These are phyloP conservation scores for Parsonsia alboflavescens DNA, from an alignment of 257 asterid species.

Conservation along the genomic window DNA sequence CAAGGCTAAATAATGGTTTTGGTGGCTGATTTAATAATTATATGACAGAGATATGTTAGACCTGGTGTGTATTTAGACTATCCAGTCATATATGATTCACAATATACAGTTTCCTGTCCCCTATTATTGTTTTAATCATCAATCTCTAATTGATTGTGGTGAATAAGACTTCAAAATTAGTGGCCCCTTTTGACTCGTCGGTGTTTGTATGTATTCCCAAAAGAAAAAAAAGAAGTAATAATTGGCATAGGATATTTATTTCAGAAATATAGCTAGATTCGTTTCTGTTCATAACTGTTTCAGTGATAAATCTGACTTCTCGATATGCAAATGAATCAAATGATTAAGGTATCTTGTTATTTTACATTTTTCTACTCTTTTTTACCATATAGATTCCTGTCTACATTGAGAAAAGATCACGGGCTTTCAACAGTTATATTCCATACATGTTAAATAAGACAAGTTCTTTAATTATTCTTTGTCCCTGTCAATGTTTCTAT, in stretches of 20 bases:
- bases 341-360: neutral
- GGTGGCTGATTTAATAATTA: slow-evolving; percentile 2
- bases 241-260: neutral
- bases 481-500: slow-evolving; percentile 10
- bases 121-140: neutral
- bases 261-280: neutral
- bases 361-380: neutral
- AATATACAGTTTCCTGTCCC: neutral
- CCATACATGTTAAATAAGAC: slow-evolving; percentile 10
- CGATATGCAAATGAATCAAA: no score
- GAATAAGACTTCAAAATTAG: neutral
- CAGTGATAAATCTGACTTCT: neutral
- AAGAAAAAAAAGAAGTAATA: neutral
- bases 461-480: slow-evolving; percentile 3
- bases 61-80: neutral
- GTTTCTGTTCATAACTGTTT: neutral
- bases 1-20: no score
- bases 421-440: slow-evolving; percentile 9
- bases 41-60: slow-evolving; percentile 6
- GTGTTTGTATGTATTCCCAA: neutral
- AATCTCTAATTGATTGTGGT: no score
- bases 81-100: neutral
- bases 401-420: neutral
- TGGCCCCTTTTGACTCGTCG: neutral
- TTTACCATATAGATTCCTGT: neutral